These are phyloP conservation scores for Blastobotrys terrestris DNA, from an alignment of 805 yeast species.

Conservation along the genomic window DNA sequence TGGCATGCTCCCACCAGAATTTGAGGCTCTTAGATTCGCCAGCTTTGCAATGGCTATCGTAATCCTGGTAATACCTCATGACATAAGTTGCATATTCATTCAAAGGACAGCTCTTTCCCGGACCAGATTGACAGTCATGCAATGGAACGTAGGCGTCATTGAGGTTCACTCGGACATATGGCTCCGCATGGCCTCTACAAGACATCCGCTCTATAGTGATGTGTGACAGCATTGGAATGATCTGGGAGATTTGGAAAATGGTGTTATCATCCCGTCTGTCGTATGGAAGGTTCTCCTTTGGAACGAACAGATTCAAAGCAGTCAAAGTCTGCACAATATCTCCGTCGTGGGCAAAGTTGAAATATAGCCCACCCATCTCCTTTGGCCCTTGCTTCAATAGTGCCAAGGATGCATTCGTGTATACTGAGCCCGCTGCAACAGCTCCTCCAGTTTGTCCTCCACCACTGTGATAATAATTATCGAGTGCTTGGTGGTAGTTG, in stretches of 20 bases:
- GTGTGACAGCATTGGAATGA: conserved; percentile 28
- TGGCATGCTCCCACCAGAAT: neutral
- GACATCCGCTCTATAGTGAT: conserved; percentile 27
- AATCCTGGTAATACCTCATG: conserved; percentile 9
- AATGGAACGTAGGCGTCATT: conserved; percentile 54
- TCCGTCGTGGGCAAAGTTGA: conserved; percentile 5
- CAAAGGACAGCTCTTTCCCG: conserved; percentile 45
- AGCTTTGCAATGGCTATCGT: conserved; percentile 10
- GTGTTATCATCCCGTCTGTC: conserved; percentile 36
- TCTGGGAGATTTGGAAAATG: neutral
- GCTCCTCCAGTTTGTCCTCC: conserved; percentile 40
- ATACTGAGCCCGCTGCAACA: conserved; percentile 38
- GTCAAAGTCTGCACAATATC: neutral
- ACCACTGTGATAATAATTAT: conserved; percentile 43
- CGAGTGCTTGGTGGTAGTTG: conserved; percentile 39
- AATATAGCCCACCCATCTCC: neutral
- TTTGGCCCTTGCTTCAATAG: conserved; percentile 37
- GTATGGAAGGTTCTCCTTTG: neutral
- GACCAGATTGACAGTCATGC: conserved; percentile 44
- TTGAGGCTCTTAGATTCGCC: neutral
- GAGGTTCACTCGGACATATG: conserved; percentile 42
- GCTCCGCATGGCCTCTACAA: conserved; percentile 22
- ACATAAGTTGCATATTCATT: conserved; percentile 23
- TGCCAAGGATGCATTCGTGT: conserved; percentile 42
- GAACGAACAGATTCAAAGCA: conserved; percentile 3